Base-by-base conservation (phyloP, 2,329 filamentous ascomycete species). In the Phialocephala subalpina region DNA sequence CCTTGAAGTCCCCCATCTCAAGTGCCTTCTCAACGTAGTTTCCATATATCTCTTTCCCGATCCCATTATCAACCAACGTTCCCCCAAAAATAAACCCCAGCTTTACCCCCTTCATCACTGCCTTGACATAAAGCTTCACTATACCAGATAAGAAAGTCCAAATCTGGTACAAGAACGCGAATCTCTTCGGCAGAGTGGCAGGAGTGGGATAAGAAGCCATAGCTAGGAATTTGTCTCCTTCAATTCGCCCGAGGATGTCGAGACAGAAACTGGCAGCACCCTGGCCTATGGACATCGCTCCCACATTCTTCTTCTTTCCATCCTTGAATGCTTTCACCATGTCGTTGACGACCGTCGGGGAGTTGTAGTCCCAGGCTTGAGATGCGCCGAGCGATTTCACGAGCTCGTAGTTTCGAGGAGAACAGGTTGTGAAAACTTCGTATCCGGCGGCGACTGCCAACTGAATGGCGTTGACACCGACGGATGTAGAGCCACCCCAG, bases 371-470 rank as follows among this genome's bases (percentile, higher is more conserved):
- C 63, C 82, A 82, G 1, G 72, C 77, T 8, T 72, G 65, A 6
- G 75, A 77, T 1, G 82, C 82, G 5, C 82, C 82, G 45, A 74
- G 78, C 0, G 57, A 60, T 55, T 76, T 74, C 20, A 80, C 78
- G 1, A 82, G 73, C 3, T 75, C 73, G 58, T 77, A 79, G 68
- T 38, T 67, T 58, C 7, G 75, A 71, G 14, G 78, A 77, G 65
- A 67, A 4, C 75, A 76, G 4, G 78, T 80, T 1, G 76, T 69
- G 42, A 81, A 66, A 4, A 83, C 80, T 52, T 79, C 77, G 60
- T 81, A 77, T 6, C 81, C 81, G 8, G 80, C 74, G 0, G 77
- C 78, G 0, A 74, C 75, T 0, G 80, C 81, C 3, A 83, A 74
- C 64, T 84, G 81, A 58, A 83, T 80, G 0, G 80, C 81, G 18